These are phyloP conservation scores for Coemansia sp. DNA, from an alignment of 192 early-diverging fungal species.

Conservation along the genomic window DNA sequence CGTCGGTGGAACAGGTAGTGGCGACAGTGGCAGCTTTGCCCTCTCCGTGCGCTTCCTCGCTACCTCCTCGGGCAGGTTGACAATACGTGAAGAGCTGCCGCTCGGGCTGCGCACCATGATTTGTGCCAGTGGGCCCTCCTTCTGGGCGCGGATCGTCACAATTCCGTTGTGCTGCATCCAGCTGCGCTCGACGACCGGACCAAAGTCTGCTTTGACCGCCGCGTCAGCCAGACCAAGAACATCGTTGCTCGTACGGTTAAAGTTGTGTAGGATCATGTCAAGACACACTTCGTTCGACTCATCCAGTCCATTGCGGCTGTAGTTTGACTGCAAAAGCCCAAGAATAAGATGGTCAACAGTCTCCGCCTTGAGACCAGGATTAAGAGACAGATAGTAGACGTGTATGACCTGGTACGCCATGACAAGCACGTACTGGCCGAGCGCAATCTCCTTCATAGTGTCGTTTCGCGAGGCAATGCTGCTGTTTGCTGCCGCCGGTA, in stretches of 20 bases:
- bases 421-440: constrained; percentile 78
- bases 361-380: constrained; percentile 69
- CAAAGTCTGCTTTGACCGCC: constrained; percentile 29
- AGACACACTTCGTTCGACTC: constrained; percentile 90
- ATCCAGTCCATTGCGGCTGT: constrained; percentile 59
- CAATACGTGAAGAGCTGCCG: constrained; percentile 68
- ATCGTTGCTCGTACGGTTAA: constrained; percentile 38
- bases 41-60: constrained; percentile 31
- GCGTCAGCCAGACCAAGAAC: constrained; percentile 49
- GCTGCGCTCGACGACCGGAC: constrained; percentile 60
- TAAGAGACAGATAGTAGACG: constrained; percentile 83
- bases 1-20: neutral
- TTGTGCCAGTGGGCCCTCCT: constrained; percentile 71
- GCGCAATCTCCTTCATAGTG: constrained; percentile 43
- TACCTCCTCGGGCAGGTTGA: constrained; percentile 46
- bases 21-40: constrained; percentile 7
- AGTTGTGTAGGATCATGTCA: constrained; percentile 89
- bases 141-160: constrained; percentile 71
- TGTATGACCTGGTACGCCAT: constrained; percentile 92
- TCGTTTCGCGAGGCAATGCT: constrained; percentile 1
- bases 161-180: constrained; percentile 89
- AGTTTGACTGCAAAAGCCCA: constrained; percentile 67
- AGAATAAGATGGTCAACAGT: constrained; percentile 81
- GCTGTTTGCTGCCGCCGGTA: neutral
- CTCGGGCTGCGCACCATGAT: constrained; percentile 80